Percentiles rank a stretch among this genome's conserved stretches.
These are phyloP conservation scores for Fraxinus sp. DNA, from an alignment of 305 asterid species.

Conservation along the genomic window DNA sequence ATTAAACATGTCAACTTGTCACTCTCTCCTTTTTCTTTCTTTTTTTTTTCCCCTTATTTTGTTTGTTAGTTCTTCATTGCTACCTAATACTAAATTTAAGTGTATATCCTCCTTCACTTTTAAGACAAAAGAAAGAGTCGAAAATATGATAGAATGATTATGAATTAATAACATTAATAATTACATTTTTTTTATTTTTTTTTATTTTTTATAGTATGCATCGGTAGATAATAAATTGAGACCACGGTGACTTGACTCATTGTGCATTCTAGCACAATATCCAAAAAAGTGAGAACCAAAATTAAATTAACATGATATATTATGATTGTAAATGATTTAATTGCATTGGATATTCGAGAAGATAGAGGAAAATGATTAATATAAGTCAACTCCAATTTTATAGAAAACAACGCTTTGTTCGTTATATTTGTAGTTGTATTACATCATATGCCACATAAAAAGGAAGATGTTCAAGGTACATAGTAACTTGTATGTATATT, in stretches of 20 bases:
- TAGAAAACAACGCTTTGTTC: neutral
- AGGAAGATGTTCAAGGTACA: neutral
- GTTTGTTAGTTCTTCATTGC: neutral
- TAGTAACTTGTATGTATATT: neutral
- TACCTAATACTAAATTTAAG: neutral
- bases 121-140: neutral
- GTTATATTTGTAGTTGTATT: neutral
- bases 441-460: neutral
- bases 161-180: neutral
- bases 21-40: neutral
- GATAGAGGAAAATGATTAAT: neutral
- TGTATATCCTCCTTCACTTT: neutral
- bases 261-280: neutral
- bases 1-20: conserved; percentile 17
- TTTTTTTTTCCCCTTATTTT: neutral
- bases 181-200: neutral
- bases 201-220: conserved; percentile 3
- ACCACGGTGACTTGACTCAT: neutral
- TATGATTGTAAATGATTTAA: neutral
- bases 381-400: neutral
- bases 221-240: neutral
- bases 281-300: neutral
- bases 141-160: neutral
- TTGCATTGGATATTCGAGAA: neutral
- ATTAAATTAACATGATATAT: neutral